Base-by-base conservation (phyloP, 257 asterid genomes). In the Cruciata laevipes region DNA sequence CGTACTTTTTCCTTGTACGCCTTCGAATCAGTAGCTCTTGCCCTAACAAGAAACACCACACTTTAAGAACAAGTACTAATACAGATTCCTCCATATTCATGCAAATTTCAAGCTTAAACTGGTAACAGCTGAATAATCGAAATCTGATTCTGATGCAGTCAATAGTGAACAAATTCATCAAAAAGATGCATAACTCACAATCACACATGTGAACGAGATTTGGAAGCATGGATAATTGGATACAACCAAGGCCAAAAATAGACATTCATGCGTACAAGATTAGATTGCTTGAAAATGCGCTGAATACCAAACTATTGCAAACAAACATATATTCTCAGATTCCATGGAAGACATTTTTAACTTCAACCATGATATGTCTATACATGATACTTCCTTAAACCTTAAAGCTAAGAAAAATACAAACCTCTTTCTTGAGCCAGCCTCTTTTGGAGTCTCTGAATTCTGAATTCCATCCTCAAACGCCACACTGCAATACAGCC, bases 1-100 rank as follows among this genome's bases (percentile, higher is more conserved):
- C 89, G 93, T 69, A 82, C 37, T 67, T 86, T 86, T 76, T 86
- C 93, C 80, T 73, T 84, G 25, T 71, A 66, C 37, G 93, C 88
- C 76, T 86, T 86, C 60, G 89, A 84, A 67, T 82, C 84, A 61
- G 82, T 66, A 65, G 75, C 80, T 73, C 84, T 78, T 56, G 60
- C 64, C 70, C 89, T 83, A 47, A 35, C 42, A 62, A 35, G 53
- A 64, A 71, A 38, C 5, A 31, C 8, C 42, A 16, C 63, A 42
- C 17, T 35, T 35, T 1, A 35, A 35, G 5, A 13, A n/a, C 56
- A 52, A 32, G n/a, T 63, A 1, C 58, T 56, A 21, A 11, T n/a
- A 35, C 53, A 61, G 37, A 56, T 68, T 63, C 51, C 66, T 37
- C 55, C 14, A 11, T 40, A 11, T 40, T 40, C 47, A n/a, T n/a